Evolutionary conservation across 805 yeast genomes (phyloP), one percentile per base, ranked within the genome.

Genomic region (Blastobotrys americana): DNA sequence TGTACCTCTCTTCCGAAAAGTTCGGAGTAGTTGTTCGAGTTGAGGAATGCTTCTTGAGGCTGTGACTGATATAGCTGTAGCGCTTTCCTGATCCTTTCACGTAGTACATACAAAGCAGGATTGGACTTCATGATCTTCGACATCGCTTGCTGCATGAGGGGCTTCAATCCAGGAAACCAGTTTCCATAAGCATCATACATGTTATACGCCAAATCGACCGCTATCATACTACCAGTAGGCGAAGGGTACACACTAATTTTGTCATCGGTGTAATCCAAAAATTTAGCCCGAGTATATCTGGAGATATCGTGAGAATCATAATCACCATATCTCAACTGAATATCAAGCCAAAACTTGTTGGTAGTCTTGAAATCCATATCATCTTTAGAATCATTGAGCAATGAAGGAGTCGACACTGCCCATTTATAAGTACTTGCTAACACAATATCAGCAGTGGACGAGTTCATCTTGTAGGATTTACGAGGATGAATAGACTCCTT

Each of bases 291-390:
- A 1, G 95, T 84, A 60, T 93, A 93, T 52, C 97, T 77, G 0
- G 96, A 83, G 40, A 93, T 88, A 61, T 93, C 97, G 60, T 93
- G 98, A 3, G 97, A 86, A 63, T 93, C 99, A 63, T 86, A 93
- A 62, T 93, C 99, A 54, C 99, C 98, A 59, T 90, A 93, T 44
- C 97, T 71, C 45, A 93, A 68, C 63, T 93, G 99, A 18, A 93
- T 84, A 69, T 93, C 99, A 47, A 93, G 67, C 98, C 98, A 93
- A 65, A 80, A 84, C 61, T 85, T 87, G 45, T 65, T 69, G 1
- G 79, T 68, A 3, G 74, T 66, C 1, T 75, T 63, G n/a, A 74
- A 74, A 46, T 75, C 76, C 70, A 75, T 73, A 1, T 68, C 56
- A 57, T 87, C 96, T 54, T 78, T 75, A 17, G 79, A 70, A 53